These are phyloP conservation scores for Amyloporia xantha DNA, from an alignment of 768 basidiomycete genomes.

Conservation along the genomic window DNA sequence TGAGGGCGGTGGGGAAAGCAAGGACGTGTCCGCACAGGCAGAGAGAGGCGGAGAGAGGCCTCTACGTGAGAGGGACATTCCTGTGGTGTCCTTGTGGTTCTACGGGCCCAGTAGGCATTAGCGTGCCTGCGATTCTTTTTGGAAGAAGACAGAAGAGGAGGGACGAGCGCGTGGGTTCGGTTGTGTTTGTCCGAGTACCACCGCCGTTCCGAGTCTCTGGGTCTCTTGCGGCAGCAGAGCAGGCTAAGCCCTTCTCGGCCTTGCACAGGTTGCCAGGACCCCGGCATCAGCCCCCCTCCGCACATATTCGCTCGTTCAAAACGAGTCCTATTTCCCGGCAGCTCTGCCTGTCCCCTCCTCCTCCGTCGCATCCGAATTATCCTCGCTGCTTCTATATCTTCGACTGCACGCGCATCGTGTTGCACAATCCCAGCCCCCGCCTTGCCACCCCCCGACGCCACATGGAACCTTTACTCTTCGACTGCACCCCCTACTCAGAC, in stretches of 20 bases:
- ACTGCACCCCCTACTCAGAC: conserved; percentile 58
- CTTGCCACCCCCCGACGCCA: conserved; percentile 9
- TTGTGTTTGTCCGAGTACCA: conserved; percentile 8
- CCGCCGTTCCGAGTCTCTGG: conserved; percentile 2
- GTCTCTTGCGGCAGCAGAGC: not conserved
- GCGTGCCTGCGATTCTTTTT: conserved; percentile 4
- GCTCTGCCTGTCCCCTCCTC: not conserved
- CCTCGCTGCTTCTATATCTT: not conserved
- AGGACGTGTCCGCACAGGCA: not conserved
- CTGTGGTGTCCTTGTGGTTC: not conserved
- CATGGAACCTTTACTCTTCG: conserved; percentile 45
- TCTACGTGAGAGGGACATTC: too few relatives aligned
- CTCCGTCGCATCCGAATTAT: not conserved
- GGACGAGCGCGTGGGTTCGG: conserved; percentile 4
- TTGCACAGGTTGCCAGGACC: conserved; percentile 4
- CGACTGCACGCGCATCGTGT: conserved; percentile 10
- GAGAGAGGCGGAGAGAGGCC: too few relatives aligned
- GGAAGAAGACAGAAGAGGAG: not conserved
- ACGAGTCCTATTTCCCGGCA: not conserved
- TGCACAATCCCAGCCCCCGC: conserved; percentile 7
- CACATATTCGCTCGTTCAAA: not conserved
- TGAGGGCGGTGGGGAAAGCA: not conserved
- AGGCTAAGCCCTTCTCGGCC: conserved; percentile 6
- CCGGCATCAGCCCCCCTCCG: conserved; percentile 1
- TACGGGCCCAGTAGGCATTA: conserved; percentile 1